Conservation (phyloP, 257 asterid genomes). For the Plantago major region DNA sequence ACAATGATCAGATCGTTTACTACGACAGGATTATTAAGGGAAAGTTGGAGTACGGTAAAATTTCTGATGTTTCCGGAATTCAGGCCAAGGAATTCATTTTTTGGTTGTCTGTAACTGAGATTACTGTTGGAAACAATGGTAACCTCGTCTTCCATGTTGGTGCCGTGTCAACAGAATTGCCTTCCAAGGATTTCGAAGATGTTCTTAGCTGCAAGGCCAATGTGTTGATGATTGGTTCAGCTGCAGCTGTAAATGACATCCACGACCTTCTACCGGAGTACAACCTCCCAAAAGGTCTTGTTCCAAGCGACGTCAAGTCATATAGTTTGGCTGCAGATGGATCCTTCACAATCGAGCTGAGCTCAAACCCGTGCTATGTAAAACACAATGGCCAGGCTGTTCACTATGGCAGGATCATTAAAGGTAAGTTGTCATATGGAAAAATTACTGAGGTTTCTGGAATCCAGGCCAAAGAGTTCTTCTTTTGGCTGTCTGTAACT, state of each 20-base stretch:
- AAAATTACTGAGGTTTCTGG: slow-evolving; percentile 59
- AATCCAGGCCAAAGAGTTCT: slow-evolving; percentile 57
- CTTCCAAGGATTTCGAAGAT: slow-evolving; percentile 39
- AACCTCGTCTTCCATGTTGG: slow-evolving; percentile 65
- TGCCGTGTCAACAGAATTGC: slow-evolving; percentile 37
- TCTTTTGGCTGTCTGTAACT: slow-evolving; percentile 58
- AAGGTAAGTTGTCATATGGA: slow-evolving; percentile 56
- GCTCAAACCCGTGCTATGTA: too few relatives aligned
- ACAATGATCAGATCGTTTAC: slow-evolving; percentile 47
- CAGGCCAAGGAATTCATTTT: too few relatives aligned
- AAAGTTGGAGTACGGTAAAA: too few relatives aligned
- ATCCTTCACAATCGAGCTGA: too few relatives aligned
- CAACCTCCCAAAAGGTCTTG: slow-evolving; percentile 19
- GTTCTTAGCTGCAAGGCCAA: slow-evolving; percentile 42
- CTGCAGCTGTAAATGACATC: slow-evolving; percentile 22
- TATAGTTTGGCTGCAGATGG: too few relatives aligned
- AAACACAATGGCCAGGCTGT: slow-evolving; percentile 49
- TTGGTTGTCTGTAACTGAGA: too few relatives aligned
- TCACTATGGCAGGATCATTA: slow-evolving; percentile 41
- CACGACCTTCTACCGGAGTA: slow-evolving; percentile 41
- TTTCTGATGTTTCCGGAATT: too few relatives aligned
- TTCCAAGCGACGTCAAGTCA: slow-evolving; percentile 33
- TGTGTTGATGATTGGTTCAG: too few relatives aligned
- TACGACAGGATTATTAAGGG: too few relatives aligned
- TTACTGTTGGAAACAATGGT: too few relatives aligned